phyloP scores from a whole-genome alignment of 2,329 filamentous ascomycete genomes.

The Aspergillus hortae region DNA sequence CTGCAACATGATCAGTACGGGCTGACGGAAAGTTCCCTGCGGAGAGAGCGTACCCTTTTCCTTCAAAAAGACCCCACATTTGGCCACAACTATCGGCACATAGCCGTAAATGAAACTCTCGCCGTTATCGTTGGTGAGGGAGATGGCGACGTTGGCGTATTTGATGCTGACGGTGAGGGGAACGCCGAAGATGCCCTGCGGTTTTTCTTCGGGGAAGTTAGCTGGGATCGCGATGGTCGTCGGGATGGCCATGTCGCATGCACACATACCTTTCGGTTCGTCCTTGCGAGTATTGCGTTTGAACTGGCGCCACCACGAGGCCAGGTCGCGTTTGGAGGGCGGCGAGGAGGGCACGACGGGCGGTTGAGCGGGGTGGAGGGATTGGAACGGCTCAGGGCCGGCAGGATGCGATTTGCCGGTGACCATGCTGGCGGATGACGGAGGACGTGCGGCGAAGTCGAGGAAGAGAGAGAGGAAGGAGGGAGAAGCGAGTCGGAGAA shows the following conservation, averaged over 20 bases:
- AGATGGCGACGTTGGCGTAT: slow-evolving; percentile 97
- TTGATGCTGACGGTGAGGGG: slow-evolving; percentile 91
- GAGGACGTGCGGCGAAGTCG: background rate
- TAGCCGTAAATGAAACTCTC: slow-evolving; percentile 98
- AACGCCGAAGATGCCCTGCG: slow-evolving; percentile 86
- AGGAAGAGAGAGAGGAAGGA: too few species aligned
- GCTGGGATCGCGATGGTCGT: background rate
- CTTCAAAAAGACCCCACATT: slow-evolving; percentile 95
- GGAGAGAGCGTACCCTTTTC: slow-evolving; percentile 73
- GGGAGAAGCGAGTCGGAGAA: background rate
- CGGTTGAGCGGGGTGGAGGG: slow-evolving; percentile 23
- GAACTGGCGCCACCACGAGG: slow-evolving; percentile 97
- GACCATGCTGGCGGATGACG: slow-evolving; percentile 27
- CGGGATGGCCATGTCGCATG: background rate
- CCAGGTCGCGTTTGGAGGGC: slow-evolving; percentile 80
- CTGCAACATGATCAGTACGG: slow-evolving; percentile 48
- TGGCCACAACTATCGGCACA: slow-evolving; percentile 95
- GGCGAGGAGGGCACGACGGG: slow-evolving; percentile 58
- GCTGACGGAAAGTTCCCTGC: background rate
- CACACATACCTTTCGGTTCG: slow-evolving; percentile 54
- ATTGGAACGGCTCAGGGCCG: slow-evolving; percentile 31
- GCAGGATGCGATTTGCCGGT: slow-evolving; percentile 36
- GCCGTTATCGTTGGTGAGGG: slow-evolving; percentile 84
- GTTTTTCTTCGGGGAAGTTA: slow-evolving; percentile 24
- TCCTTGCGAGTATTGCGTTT: slow-evolving; percentile 66